Conservation (phyloP, 2,329 filamentous ascomycete species). For the Fusarium succisae region DNA sequence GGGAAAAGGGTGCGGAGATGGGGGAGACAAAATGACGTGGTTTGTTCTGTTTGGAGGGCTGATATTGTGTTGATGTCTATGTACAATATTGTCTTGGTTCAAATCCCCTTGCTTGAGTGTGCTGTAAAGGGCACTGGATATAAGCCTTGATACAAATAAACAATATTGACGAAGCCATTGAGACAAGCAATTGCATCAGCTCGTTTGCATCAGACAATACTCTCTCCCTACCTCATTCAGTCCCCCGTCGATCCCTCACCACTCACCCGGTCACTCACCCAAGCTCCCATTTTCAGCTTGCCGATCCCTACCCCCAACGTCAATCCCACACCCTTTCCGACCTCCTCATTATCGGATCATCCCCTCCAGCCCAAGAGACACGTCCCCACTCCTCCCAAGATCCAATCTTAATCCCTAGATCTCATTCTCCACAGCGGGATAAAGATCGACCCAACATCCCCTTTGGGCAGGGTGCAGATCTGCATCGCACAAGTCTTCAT, state of each 20-base stretch:
- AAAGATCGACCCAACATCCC: constrained; percentile 4
- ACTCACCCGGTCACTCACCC: constrained; percentile 4
- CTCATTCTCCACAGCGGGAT: constrained; percentile 6
- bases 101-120: too few species aligned
- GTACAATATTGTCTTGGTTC: background rate
- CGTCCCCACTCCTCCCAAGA: constrained; percentile 9
- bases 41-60: background rate
- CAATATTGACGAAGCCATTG: background rate
- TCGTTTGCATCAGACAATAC: background rate
- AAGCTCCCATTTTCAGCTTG: constrained; percentile 13
- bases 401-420: constrained; percentile 11
- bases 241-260: background rate
- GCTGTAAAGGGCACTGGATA: too few species aligned
- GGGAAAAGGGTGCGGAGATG: constrained; percentile 1
- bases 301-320: constrained; percentile 16
- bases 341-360: constrained; percentile 2
- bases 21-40: constrained; percentile 24
- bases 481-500: background rate
- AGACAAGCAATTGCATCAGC: background rate
- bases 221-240: background rate
- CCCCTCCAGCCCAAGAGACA: background rate
- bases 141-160: background rate
- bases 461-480: background rate
- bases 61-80: background rate
- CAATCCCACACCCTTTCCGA: constrained; percentile 7